Base-by-base conservation (phyloP, 768 basidiomycete species). In the Mycena sanguinolenta region DNA sequence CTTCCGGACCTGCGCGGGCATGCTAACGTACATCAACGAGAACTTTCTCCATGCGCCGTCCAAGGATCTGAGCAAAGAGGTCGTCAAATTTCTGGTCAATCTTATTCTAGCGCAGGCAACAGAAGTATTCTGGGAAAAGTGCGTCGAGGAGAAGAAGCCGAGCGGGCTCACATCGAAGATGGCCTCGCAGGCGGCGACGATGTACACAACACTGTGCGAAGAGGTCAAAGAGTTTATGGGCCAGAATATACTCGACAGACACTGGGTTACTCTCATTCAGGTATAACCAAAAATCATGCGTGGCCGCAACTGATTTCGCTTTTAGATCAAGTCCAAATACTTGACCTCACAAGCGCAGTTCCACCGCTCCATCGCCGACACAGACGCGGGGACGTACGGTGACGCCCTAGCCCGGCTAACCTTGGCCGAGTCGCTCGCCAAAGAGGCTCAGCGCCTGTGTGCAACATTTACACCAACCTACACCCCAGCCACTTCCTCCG, bases 1-100 rank as follows among this genome's bases (percentile, higher is more conserved):
- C 82, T 94, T 95, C 75, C 86, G 93, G 21, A 90, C 93, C 14
- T 91, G 94, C 49, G 95, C 97, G 3, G 98, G 98, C 23, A 98
- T 99, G 95, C 90, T 98, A 77, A 95, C 92, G 8, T 99, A 99
- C 79, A 96, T 99, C 85, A 98, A 99, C 83, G 98, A 99, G 81
- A 98, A 99, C 87, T 99, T 99, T 80, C 84, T 99, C 0, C 98
- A 99, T 76, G 98, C 97, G 0, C 98, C 98, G 0, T 96, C 94
- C 25, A 98, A 95, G 2, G 98, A 99, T 82, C 89, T 99, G 53
- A 93, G 92, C 76, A 88, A 95, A 23, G 97, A 99, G 69, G 95
- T 99, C 64, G 88, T 99, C 85, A 97, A 97, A 80, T 95, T 97
- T 74, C 85, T 98, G 44, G 90, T 96, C 2, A 89, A 89, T n/a